Percentiles rank a stretch among this genome's conserved stretches.
These are phyloP conservation scores for Yarrowia sp. DNA, from an alignment of 805 yeast species.

Conservation along the genomic window DNA sequence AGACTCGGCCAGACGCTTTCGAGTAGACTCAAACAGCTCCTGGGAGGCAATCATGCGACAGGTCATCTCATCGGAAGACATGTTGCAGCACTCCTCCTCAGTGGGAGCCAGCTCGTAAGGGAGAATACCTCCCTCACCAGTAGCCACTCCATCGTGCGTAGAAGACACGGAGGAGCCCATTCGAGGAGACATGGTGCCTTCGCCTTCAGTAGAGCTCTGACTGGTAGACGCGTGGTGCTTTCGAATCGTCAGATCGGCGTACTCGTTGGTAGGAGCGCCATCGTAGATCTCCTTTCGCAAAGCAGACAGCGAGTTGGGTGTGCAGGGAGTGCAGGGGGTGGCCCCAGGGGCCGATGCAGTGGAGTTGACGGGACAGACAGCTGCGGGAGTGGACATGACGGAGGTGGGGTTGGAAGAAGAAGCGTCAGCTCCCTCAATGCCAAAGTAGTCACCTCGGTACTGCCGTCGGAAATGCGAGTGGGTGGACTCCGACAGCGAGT, in stretches of 20 bases:
- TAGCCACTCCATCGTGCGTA: conserved; percentile 28
- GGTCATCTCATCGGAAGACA: conserved; percentile 37
- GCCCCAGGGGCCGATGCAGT: conserved; percentile 31
- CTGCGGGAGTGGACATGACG: conserved; percentile 32
- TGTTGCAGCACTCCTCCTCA: conserved; percentile 30
- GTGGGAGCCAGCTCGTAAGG: conserved; percentile 37
- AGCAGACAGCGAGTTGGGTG: conserved; percentile 32
- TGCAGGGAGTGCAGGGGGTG: conserved; percentile 39
- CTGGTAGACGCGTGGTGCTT: conserved; percentile 31
- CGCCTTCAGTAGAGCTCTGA: conserved; percentile 38
- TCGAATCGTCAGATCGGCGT: conserved; percentile 7
- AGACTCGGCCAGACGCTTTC: conserved; percentile 34
- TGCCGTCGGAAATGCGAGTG: conserved; percentile 33
- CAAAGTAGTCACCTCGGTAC: conserved; percentile 37
- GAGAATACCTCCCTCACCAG: conserved; percentile 37
- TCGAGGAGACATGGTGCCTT: conserved; percentile 36
- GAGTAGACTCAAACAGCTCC: conserved; percentile 36
- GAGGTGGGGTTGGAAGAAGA: conserved; percentile 18
- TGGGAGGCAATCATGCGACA: conserved; percentile 32
- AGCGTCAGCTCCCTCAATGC: conserved; percentile 22
- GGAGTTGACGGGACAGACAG: conserved; percentile 11
- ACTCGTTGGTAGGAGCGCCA: conserved; percentile 23
- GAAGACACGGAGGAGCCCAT: conserved; percentile 32
- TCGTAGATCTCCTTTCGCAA: conserved; percentile 35
- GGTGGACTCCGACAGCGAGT: conserved; percentile 23